A percentile compares a stretch with the other conserved stretches of the same genome.
Conservation (phyloP, 345 rosid species). For the Syzygium oleosum region DNA sequence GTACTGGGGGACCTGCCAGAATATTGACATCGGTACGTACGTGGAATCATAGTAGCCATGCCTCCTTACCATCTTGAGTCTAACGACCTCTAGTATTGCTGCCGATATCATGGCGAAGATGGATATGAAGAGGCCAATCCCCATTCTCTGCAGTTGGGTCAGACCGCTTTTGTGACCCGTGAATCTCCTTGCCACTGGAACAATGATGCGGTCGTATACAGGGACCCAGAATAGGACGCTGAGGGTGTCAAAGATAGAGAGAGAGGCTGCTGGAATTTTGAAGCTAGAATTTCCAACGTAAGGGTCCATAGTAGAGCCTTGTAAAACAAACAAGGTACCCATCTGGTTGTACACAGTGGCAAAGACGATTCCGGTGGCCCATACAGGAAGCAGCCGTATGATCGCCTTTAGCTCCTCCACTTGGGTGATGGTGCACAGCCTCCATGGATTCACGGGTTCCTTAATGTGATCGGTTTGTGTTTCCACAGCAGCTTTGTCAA, state of each 20-base stretch:
- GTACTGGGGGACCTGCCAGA: constrained; percentile 48
- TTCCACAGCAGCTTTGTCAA: constrained; percentile 34
- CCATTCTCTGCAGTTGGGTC: constrained; percentile 35
- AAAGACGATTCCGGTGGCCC: constrained; percentile 30
- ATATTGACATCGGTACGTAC: constrained; percentile 25
- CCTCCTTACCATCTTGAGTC: constrained; percentile 19
- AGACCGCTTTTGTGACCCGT: constrained; percentile 22
- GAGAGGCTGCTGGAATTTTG: constrained; percentile 26
- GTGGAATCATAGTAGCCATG: constrained; percentile 11
- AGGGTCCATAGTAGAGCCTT: constrained; percentile 26
- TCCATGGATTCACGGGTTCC: constrained; percentile 17
- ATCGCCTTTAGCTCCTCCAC: constrained; percentile 38
- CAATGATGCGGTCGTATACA: constrained; percentile 20
- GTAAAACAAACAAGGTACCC: constrained; percentile 26
- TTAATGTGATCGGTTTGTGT: constrained; percentile 9
- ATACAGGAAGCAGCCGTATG: constrained; percentile 26
- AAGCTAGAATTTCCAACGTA: constrained; percentile 12
- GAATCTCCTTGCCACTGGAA: constrained; percentile 18
- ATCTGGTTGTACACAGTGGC: constrained; percentile 25
- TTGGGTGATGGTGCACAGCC: constrained; percentile 34
- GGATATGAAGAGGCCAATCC: constrained; percentile 28
- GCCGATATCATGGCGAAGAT: constrained; percentile 29
- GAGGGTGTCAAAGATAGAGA: constrained; percentile 24
- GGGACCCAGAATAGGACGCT: constrained; percentile 37
- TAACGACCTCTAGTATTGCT: constrained; percentile 13